A percentile compares a stretch with the other conserved stretches of the same genome.
Conservation (phyloP, 1,284 basidiomycete species). For the Rhodotorula sp. region DNA sequence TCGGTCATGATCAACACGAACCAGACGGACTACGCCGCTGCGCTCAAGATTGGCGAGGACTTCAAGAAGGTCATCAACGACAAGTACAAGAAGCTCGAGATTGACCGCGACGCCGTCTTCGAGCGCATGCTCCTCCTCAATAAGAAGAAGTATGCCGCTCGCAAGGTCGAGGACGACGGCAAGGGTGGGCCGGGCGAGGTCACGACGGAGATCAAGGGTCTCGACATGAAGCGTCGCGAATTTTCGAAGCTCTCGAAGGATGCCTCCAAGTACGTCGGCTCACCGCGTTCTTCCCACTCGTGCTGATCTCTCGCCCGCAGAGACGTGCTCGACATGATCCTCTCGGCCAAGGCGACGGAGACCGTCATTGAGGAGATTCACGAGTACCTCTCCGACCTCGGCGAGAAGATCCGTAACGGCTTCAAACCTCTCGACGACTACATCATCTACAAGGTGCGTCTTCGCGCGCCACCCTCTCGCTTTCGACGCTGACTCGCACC, state of each 20-base stretch:
- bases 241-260: slow-evolving; percentile 89
- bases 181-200: slow-evolving; percentile 47
- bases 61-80: slow-evolving; percentile 98
- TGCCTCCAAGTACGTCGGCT: slow-evolving; percentile 72
- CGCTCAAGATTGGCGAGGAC: slow-evolving; percentile 82
- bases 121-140: slow-evolving; percentile 88
- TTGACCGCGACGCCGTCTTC: slow-evolving; percentile 94
- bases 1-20: slow-evolving; percentile 99
- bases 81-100: slow-evolving; percentile 90
- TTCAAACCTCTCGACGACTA: slow-evolving; percentile 84
- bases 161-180: slow-evolving; percentile 79
- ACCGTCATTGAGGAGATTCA: slow-evolving; percentile 87
- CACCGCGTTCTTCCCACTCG: not conserved
- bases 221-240: slow-evolving; percentile 98
- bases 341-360: slow-evolving; percentile 89
- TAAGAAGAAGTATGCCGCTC: slow-evolving; percentile 99
- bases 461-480: not conserved
- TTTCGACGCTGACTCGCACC: not conserved
- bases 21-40: slow-evolving; percentile 79
- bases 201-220: slow-evolving; percentile 83
- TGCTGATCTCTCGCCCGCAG: slow-evolving; percentile 51
- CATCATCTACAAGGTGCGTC: slow-evolving; percentile 79
- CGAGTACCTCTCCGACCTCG: slow-evolving; percentile 76
- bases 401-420: slow-evolving; percentile 71
- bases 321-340: slow-evolving; percentile 81